A percentile compares a stretch with the other conserved stretches of the same genome.
Conservation (phyloP, 495 filamentous ascomycete genomes). For the Hyaloscypha bicolor region DNA sequence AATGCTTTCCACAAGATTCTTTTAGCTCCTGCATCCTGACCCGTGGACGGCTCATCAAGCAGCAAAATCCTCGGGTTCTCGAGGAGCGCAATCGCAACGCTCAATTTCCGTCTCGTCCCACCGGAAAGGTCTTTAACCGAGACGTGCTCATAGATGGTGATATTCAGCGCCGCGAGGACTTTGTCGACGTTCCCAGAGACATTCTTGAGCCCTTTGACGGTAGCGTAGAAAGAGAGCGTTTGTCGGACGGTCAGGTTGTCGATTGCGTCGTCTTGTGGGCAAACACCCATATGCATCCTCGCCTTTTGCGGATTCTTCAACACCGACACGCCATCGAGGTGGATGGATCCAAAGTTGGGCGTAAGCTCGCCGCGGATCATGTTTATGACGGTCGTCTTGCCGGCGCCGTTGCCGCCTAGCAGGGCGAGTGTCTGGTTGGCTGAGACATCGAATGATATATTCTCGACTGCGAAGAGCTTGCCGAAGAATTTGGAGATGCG, state of each 20-base stretch:
- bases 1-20: constrained; percentile 50
- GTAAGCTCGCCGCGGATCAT: constrained; percentile 33
- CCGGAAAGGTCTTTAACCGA: constrained; percentile 47
- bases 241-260: constrained; percentile 49
- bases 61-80: constrained; percentile 52
- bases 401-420: constrained; percentile 37
- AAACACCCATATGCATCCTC: constrained; percentile 27
- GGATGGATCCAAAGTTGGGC: constrained; percentile 27
- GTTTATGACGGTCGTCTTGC: constrained; percentile 32
- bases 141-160: constrained; percentile 37
- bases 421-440: constrained; percentile 39
- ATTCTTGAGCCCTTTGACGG: constrained; percentile 48
- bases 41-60: constrained; percentile 50
- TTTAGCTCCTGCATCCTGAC: constrained; percentile 53
- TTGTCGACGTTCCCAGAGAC: constrained; percentile 44
- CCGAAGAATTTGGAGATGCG: constrained; percentile 38
- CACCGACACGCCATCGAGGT: constrained; percentile 27
- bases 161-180: constrained; percentile 36
- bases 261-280: constrained; percentile 36
- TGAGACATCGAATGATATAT: constrained; percentile 40
- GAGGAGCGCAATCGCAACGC: constrained; percentile 46
- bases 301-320: constrained; percentile 26
- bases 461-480: constrained; percentile 36
- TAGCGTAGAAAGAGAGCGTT: constrained; percentile 52
- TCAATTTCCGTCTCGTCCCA: constrained; percentile 53